Conservation (phyloP, 371 early-diverging fungal genomes). For the Nematocida major region DNA sequence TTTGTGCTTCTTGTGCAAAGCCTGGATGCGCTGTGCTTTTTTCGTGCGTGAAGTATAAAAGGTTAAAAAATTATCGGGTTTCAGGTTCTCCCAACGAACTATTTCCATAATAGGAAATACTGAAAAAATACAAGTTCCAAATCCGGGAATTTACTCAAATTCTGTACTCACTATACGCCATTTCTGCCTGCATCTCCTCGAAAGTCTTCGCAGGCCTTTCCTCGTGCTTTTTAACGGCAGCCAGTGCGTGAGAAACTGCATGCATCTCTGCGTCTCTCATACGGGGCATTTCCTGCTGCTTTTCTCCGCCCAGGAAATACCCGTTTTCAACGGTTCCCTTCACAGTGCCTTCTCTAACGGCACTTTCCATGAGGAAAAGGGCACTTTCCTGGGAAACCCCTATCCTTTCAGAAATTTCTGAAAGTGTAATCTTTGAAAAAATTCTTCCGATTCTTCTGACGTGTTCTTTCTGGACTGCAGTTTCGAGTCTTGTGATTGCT, state of each 20-base stretch:
- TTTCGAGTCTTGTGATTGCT: background rate
- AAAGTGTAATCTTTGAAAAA: slow-evolving; percentile 9
- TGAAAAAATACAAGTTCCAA: background rate
- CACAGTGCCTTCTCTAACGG: slow-evolving; percentile 13
- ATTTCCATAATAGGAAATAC: background rate
- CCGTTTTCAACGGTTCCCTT: too few species aligned
- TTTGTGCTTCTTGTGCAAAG: too few species aligned
- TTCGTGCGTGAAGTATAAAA: too few species aligned
- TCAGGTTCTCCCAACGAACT: too few species aligned
- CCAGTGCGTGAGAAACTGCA: slow-evolving; percentile 23
- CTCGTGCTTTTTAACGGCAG: slow-evolving; percentile 41
- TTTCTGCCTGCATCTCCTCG: slow-evolving; percentile 44
- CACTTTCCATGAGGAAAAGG: slow-evolving; percentile 5
- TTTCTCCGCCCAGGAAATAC: too few species aligned
- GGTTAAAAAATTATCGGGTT: too few species aligned
- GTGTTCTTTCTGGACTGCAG: slow-evolving; percentile 37
- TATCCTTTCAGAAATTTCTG: background rate
- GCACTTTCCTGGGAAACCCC: slow-evolving; percentile 30
- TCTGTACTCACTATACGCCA: slow-evolving; percentile 46
- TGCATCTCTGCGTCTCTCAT: too few species aligned
- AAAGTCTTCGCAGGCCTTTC: slow-evolving; percentile 18
- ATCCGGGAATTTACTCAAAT: background rate
- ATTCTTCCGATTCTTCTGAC: slow-evolving; percentile 31
- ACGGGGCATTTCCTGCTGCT: background rate
- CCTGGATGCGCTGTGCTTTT: too few species aligned